Base-by-base conservation (phyloP, 1,284 basidiomycete genomes). In the Cutaneotrichosporon sp. region DNA sequence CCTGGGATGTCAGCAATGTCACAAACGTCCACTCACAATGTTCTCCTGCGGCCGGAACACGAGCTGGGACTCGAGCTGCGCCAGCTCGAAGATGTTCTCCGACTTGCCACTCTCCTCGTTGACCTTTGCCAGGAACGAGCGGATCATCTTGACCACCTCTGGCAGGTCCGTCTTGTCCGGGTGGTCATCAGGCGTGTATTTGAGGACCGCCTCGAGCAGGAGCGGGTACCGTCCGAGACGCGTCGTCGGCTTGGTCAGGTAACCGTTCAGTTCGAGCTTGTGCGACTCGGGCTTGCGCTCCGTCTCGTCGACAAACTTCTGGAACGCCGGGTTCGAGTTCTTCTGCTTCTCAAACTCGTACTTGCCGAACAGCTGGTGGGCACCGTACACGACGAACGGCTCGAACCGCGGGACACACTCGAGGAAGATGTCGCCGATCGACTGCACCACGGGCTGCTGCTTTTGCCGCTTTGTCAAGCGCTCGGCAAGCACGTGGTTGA, bases 261-360 rank as follows among this genome's bases (percentile, higher is more conserved):
- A 99, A 3, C 93, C 97, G 78, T 99, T 99, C 51, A 99, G 81
- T 79, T 99, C 97, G 50, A 99, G 86, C 81, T 98, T 99, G 47
- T 95, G 86, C 16, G 94, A 97, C 75, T 97, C 93, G 0, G 95
- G 95, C 54, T 91, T 83, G 29, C 97, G 88, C 76, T 99, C 97
- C 4, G 90, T 92, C 72, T 87, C 83, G 83, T 98, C 97, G 52
- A 99, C 97, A 80, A 99, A 99, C 69, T 87, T 87, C 58, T 92
- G 89, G 81, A 99, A 99, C n/a, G 87, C 89, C 1, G 89, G 86
- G 81, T 99, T 99, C 54, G 87, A 84, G 56, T 85, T 87, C 83
- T 97, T 98, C 82, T 99, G 97, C 84, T 94, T 95, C 82, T 99
- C 97, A 77, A 99, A 98, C 81, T 97, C 93, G 78, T 94, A 97